Percentiles rank a stretch among this genome's conserved stretches.
These are phyloP conservation scores for Castanea mollissima DNA, from an alignment of 306 rosid genomes.

Conservation along the genomic window DNA sequence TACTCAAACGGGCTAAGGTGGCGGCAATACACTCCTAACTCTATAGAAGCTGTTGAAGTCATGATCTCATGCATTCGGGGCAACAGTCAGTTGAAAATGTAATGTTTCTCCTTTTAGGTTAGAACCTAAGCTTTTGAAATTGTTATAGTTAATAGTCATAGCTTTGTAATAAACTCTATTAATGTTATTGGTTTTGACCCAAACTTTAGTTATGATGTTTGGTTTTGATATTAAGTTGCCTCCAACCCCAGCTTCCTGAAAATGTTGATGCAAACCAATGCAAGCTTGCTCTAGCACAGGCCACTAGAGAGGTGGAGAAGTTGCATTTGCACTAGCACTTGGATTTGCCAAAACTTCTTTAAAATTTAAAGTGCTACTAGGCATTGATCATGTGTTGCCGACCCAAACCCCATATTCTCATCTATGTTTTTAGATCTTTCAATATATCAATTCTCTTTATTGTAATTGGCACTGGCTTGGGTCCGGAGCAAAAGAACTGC, in stretches of 20 bases:
- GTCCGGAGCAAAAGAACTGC: constrained; percentile 10
- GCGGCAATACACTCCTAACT: no score
- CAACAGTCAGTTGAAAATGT: no score
- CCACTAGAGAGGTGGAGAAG: constrained; percentile 60
- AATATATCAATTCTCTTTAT: constrained; percentile 24
- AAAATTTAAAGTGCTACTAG: constrained; percentile 35
- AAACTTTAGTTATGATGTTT: no score
- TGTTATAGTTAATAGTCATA: no score
- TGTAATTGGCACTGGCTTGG: constrained; percentile 56
- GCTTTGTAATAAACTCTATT: no score
- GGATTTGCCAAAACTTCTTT: constrained; percentile 30
- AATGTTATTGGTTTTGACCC: no score
- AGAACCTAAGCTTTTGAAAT: no score
- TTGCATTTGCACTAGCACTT: constrained; percentile 48
- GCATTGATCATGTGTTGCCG: constrained; percentile 45
- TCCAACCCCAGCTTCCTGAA: not conserved
- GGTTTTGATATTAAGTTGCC: not conserved
- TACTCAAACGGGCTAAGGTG: no score
- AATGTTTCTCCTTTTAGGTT: no score
- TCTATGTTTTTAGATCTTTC: constrained; percentile 27
- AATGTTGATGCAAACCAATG: constrained; percentile 26
- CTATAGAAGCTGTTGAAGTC: no score
- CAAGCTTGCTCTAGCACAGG: constrained; percentile 31
- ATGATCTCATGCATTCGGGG: no score
- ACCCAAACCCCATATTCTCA: constrained; percentile 41